Conservation (phyloP, 2,329 filamentous ascomycete genomes). For the Talaromyces amestolkiae region DNA sequence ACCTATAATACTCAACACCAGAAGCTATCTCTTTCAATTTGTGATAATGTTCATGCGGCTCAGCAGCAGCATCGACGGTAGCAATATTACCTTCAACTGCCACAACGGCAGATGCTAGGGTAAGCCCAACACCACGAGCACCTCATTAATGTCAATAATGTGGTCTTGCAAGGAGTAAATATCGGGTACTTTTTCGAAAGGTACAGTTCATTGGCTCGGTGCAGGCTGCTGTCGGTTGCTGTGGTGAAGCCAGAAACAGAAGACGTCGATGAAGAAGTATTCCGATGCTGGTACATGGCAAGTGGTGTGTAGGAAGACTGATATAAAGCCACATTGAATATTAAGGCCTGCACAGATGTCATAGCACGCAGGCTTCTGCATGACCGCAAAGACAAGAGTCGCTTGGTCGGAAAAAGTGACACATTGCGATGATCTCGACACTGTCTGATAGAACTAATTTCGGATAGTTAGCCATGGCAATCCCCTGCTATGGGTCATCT, state of each 20-base stretch:
- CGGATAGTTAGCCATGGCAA: not conserved
- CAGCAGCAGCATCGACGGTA: not conserved
- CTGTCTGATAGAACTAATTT: not conserved
- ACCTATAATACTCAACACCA: not conserved
- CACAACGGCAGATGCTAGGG: not conserved
- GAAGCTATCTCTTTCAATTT: not conserved
- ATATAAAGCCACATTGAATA: not conserved
- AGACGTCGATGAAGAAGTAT: not conserved
- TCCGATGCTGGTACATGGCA: not conserved
- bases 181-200: not conserved
- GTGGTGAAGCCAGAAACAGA: not conserved
- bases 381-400: not conserved
- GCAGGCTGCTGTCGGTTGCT: not conserved
- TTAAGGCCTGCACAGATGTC: not conserved
- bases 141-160: not conserved
- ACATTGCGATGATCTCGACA: not conserved
- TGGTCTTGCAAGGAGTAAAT: not conserved
- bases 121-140: not conserved
- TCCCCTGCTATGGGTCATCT: not conserved
- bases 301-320: not conserved
- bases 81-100: not conserved
- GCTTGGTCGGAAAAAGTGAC: not conserved
- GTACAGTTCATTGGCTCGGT: not conserved
- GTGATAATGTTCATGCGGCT: not conserved
- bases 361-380: too few relatives aligned